Conservation (phyloP, 345 rosid genomes). For the Corymbia maculata region DNA sequence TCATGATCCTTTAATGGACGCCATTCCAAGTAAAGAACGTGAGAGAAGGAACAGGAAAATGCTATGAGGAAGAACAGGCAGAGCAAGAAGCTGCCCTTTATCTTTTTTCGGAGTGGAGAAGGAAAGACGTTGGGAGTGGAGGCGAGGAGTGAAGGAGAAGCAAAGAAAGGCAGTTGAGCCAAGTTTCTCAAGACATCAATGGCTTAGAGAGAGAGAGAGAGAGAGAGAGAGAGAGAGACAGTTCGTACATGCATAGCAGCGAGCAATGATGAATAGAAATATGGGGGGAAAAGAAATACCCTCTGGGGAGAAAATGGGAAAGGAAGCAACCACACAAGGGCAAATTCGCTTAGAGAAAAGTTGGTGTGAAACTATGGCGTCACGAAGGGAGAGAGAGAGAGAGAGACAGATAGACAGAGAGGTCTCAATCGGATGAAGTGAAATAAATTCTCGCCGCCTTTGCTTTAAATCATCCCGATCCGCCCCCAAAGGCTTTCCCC, state of each 20-base stretch:
- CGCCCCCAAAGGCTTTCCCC: slow-evolving; percentile 12
- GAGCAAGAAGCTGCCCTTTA: neutral
- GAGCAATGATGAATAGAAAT: neutral
- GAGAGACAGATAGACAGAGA: neutral
- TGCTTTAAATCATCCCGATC: slow-evolving; percentile 54
- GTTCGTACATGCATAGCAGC: neutral
- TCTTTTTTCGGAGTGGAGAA: neutral
- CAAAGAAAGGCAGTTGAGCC: neutral
- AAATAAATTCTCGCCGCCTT: slow-evolving; percentile 68
- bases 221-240: neutral
- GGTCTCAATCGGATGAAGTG: neutral
- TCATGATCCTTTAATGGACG: neutral
- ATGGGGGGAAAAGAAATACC: neutral
- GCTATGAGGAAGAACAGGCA: neutral
- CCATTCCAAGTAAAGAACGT: neutral
- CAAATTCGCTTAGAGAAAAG: neutral
- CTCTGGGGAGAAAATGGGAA: neutral
- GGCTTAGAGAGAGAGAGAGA: neutral
- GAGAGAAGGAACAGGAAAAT: neutral
- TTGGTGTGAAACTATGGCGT: neutral
- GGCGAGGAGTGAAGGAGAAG: neutral
- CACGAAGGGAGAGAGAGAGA: neutral
- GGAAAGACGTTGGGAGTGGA: neutral
- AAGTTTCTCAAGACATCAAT: neutral
- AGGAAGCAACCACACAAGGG: neutral